These are phyloP conservation scores for Pythium insidiosum DNA, from an alignment of 352 stramenopile species.

Conservation along the genomic window DNA sequence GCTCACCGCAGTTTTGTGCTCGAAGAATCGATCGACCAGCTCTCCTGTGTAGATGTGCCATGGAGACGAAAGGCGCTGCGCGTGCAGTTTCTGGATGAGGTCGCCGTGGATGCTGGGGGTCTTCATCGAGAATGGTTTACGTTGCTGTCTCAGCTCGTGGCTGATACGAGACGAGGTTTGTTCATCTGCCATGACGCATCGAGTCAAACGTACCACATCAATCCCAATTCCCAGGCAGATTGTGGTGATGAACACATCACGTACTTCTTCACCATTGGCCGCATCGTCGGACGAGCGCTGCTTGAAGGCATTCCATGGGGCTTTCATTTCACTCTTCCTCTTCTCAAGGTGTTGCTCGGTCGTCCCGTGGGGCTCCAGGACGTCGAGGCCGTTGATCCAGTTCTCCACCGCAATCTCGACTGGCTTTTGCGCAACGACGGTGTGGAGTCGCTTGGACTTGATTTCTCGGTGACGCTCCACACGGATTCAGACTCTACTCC, in stretches of 20 bases:
- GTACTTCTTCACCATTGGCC: conserved; percentile 52
- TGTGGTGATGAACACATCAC: conserved; percentile 63
- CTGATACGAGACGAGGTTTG: conserved; percentile 33
- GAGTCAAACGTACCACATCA: conserved; percentile 58
- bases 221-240: conserved; percentile 49
- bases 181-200: conserved; percentile 46
- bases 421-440: conserved; percentile 43
- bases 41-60: conserved; percentile 28
- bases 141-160: conserved; percentile 62
- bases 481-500: neutral
- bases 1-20: conserved; percentile 31
- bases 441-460: conserved; percentile 27
- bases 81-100: conserved; percentile 50
- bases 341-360: conserved; percentile 96
- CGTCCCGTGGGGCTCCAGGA: conserved; percentile 93
- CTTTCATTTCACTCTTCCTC: conserved; percentile 90
- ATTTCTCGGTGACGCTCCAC: conserved; percentile 28
- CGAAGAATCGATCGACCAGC: conserved; percentile 43
- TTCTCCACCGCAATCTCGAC: conserved; percentile 34
- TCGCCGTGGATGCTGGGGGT: conserved; percentile 44
- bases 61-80: conserved; percentile 26
- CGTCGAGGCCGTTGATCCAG: conserved; percentile 78
- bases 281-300: conserved; percentile 49
- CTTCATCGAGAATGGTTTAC: conserved; percentile 71
- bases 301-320: conserved; percentile 92